A percentile compares a stretch with the other conserved stretches of the same genome.
Evolutionary conservation across 352 stramenopile species (phyloP).

Genomic region (Globisporangium megalacanthum): DNA sequence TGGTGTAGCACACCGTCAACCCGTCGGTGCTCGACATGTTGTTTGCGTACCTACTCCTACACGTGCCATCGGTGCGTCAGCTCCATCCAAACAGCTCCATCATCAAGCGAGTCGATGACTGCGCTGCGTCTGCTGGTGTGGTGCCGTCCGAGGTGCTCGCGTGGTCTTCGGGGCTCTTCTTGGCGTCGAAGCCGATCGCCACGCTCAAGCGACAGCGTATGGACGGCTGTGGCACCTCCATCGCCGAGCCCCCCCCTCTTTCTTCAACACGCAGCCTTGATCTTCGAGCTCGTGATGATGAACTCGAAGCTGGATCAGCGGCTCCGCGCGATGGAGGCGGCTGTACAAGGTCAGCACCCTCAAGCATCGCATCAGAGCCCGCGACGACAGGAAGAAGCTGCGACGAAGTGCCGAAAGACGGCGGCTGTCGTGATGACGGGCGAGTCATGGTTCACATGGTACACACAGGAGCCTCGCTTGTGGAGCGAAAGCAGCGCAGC

Average conservation of each 20-base stretch:
- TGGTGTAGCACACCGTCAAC: not conserved
- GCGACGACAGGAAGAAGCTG: not conserved
- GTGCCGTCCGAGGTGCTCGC: too few relatives aligned
- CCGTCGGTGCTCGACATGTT: not conserved
- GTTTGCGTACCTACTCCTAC: not conserved
- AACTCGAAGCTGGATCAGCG: not conserved
- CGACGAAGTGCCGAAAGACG: not conserved
- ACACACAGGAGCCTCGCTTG: not conserved
- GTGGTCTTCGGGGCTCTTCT: too few relatives aligned
- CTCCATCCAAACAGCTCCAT: not conserved
- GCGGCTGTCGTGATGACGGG: not conserved
- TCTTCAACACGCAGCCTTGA: too few relatives aligned
- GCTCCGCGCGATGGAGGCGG: not conserved
- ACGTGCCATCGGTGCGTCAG: not conserved
- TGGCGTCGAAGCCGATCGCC: too few relatives aligned
- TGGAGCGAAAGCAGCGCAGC: not conserved
- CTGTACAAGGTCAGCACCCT: not conserved
- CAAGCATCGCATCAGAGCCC: too few relatives aligned
- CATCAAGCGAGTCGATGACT: not conserved
- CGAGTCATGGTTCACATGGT: not conserved
- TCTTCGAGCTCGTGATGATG: too few relatives aligned
- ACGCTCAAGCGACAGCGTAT: too few relatives aligned
- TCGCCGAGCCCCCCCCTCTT: too few relatives aligned
- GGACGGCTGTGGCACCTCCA: too few relatives aligned
- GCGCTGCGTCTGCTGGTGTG: too few relatives aligned